A percentile compares a stretch with the other conserved stretches of the same genome.
Evolutionary conservation across 768 basidiomycete genomes (phyloP).

Genomic region (Tephrocybe sp.): DNA sequence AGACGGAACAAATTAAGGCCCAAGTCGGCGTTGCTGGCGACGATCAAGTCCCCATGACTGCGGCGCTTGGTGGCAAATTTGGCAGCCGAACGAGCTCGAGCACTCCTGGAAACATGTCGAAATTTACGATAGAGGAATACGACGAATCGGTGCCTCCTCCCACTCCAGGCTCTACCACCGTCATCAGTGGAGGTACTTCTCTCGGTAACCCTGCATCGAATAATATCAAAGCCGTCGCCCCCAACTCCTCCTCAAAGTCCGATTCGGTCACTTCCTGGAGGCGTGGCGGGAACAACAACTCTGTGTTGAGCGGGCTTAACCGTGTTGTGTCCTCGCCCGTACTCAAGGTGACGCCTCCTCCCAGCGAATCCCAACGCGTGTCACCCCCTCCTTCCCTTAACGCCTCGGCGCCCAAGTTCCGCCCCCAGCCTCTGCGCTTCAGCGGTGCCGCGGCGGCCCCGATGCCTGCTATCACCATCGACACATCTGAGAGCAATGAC

Average conservation of each 20-base stretch:
- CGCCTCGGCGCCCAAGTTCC: conserved; percentile 40
- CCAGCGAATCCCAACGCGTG: conserved; percentile 48
- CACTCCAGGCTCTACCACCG: conserved; percentile 62
- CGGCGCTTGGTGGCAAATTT: conserved; percentile 73
- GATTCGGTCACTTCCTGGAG: conserved; percentile 82
- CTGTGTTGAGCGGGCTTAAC: conserved; percentile 61
- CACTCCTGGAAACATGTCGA: conserved; percentile 27
- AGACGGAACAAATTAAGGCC: conserved; percentile 64
- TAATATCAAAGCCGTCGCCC: conserved; percentile 26
- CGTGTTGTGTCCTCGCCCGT: conserved; percentile 62
- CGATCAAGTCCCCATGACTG: conserved; percentile 79
- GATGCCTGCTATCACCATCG: conserved; percentile 56
- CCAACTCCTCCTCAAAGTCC: conserved; percentile 67
- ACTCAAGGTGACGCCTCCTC: conserved; percentile 75
- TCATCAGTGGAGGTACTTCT: conserved; percentile 73
- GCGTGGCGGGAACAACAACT: conserved; percentile 71
- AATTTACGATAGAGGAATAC: conserved; percentile 38
- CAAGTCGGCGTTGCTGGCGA: conserved; percentile 54
- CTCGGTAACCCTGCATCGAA: conserved; percentile 55
- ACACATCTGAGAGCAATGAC: conserved; percentile 51
- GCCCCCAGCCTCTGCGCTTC: conserved; percentile 41
- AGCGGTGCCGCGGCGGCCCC: conserved; percentile 49
- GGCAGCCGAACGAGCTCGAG: conserved; percentile 60
- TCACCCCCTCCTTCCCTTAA: conserved; percentile 46
- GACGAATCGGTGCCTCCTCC: conserved; percentile 48